Conservation (phyloP, 1,284 basidiomycete species). For the Golubevia pallescens region DNA sequence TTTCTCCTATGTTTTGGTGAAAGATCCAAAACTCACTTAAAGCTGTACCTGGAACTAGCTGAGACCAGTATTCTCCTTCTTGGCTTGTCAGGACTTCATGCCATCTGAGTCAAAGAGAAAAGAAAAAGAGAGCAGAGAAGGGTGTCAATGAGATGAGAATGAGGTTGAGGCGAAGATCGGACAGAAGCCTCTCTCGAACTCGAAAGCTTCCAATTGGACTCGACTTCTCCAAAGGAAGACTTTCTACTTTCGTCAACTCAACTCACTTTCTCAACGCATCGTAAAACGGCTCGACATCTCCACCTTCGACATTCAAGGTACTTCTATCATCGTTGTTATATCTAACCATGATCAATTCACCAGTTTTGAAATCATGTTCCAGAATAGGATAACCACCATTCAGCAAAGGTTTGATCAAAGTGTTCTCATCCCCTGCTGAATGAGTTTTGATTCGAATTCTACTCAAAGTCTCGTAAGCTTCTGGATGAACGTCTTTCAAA, state of each 20-base stretch:
- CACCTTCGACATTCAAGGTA: conserved; percentile 21
- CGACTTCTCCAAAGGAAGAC: background rate
- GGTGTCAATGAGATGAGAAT: too few relatives aligned
- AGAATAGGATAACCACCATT: conserved; percentile 43
- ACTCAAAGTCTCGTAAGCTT: conserved; percentile 76
- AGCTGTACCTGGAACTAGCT: conserved; percentile 82
- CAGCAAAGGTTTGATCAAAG: conserved; percentile 41
- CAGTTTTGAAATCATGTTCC: conserved; percentile 70
- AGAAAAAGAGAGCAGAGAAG: background rate
- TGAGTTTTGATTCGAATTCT: conserved; percentile 78
- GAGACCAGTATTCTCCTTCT: conserved; percentile 89
- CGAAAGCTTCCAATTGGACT: too few relatives aligned
- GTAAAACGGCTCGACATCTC: conserved; percentile 71
- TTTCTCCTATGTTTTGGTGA: background rate
- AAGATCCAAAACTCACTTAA: conserved; percentile 71
- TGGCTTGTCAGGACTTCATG: conserved; percentile 76
- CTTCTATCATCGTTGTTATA: conserved; percentile 89
- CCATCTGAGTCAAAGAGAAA: conserved; percentile 65
- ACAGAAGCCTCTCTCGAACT: too few relatives aligned
- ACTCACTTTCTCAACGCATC: conserved; percentile 74
- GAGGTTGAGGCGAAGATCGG: too few relatives aligned
- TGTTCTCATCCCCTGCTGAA: conserved; percentile 70
- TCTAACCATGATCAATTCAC: conserved; percentile 77
- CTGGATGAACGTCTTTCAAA: conserved; percentile 76
- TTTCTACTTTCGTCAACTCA: too few relatives aligned